Base-by-base conservation (phyloP, 805 yeast genomes). In the Suhomyces sp. region DNA sequence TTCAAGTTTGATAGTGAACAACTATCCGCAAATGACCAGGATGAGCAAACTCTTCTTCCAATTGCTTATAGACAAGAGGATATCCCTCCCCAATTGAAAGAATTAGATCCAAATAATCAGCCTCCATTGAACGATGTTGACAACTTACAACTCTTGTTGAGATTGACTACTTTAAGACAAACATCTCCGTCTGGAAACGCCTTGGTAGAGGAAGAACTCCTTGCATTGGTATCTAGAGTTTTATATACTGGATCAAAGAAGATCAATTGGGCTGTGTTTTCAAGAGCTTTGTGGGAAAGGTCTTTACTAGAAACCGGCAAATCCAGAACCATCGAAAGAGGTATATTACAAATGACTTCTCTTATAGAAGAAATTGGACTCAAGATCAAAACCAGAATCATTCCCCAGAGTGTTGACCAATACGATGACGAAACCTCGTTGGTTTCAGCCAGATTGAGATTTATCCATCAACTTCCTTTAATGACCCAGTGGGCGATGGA, bases 311-410 rank as follows among this genome's bases (percentile, higher is more conserved):
- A 93, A 56, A 76, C 95, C 0, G 71, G 73, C 32, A 81, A 79
- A 46, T 79, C 95, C 1, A 81, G 84, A 54, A 91, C 97, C 1
- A 82, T 91, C 16, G 98, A 93, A 62, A 75, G 98, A 56, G 98
- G 98, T 33, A 80, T 90, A 4, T 68, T 93, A 33, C 98, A 93
- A 60, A 81, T 93, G 82, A 91, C 90, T 36, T 81, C 95, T 3
- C 66, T 93, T 27, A 93, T 90, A 18, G 96, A 88, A 53, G 96
- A 90, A 56, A 67, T 88, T 17, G 95, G 91, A 2, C 72, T 81
- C 38, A 75, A 79, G 38, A 77, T 83, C 33, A 68, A 71, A 35
- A 64, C 81, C 6, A 71, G 79, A 32, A 46, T 65, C 67, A 50
- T 76, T 68, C 62, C 85, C 72, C 43, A 69, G 56, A 60, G 65